phyloP scores from a whole-genome alignment of 257 asterid species.

The Jacaranda copaia region DNA sequence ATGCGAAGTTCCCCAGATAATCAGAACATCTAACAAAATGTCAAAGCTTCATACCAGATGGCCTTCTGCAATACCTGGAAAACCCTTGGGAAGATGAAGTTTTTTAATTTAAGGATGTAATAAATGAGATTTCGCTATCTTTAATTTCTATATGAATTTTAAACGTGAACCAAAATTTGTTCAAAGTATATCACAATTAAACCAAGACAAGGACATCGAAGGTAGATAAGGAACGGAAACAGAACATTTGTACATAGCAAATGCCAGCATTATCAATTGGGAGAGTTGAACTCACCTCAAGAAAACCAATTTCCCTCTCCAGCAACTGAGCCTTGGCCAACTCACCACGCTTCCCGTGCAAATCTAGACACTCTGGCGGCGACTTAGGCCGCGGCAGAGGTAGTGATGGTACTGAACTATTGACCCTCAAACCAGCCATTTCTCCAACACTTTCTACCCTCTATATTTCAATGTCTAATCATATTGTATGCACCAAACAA shows the following conservation, averaged over 20 bases:
- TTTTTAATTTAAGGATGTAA: not conserved
- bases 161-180: not conserved
- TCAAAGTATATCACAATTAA: not conserved
- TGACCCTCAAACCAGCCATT: slow-evolving; percentile 47
- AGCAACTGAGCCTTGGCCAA: slow-evolving; percentile 63
- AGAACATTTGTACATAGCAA: not conserved
- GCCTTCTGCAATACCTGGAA: not conserved
- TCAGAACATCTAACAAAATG: not conserved
- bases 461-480: not conserved
- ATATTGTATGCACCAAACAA: not conserved
- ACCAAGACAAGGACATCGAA: not conserved
- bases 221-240: not conserved
- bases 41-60: not conserved
- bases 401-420: slow-evolving; percentile 50
- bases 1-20: not conserved
- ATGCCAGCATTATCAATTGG: not conserved
- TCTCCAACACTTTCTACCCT: slow-evolving; percentile 2
- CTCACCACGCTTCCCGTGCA: slow-evolving; percentile 73
- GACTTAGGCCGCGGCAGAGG: slow-evolving; percentile 77
- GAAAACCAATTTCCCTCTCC: slow-evolving; percentile 72
- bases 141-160: not conserved
- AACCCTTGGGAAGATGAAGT: not conserved
- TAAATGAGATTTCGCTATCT: not conserved
- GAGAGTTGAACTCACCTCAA: slow-evolving; percentile 52
- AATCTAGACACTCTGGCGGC: slow-evolving; percentile 74